Evolutionary conservation across 1,284 basidiomycete genomes (phyloP), one percentile per base, ranked within the genome.

Genomic region (Peniophora sp.): DNA sequence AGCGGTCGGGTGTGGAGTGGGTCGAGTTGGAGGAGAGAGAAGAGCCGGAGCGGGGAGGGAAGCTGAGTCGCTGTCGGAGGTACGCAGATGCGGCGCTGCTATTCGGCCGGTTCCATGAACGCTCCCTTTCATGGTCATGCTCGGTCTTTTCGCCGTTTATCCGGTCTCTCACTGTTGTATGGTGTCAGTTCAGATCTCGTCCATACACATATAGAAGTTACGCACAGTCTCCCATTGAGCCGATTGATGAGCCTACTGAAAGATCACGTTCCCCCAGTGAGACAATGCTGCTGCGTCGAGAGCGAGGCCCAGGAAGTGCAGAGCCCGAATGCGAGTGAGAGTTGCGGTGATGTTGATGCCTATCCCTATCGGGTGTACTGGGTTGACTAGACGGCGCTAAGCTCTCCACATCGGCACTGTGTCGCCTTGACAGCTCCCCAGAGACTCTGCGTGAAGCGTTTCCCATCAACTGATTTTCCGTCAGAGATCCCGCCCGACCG

Each of bases 101-200:
- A 57, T 61, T 46, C 57, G 43, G 43, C 9, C 43, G 43, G 56
- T 83, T 83, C 81, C 79, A 81, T 48, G 72, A 71, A 20, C 72
- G 68, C 58, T 81, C 80, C 27, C 71, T 67, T 44, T 79, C 73
- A 27, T 64, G 57, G 23, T 67, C 66, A 49, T 62, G 69, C 43
- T 79, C 76, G 46, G 59, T 57, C 43, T 72, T 70, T n/a, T 65
- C 52, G 42, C 72, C 71, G 47, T 64, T 65, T 43, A 71, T 65
- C 37, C 68, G 68, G 50, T 76, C 76, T 45, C 61, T 68, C 61
- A 75, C 76, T 79, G 49, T 18, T 11, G 47, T 49, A 24, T 49
- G n/a, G 27, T 45, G 32, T 37, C 54, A 37, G 49, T 49, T 11
- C 36, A 42, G 15, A n/a, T 50, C 44, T 64, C 73, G 62, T 53